These are phyloP conservation scores for Neurospora sp. DNA, from an alignment of 495 filamentous ascomycete genomes.

Conservation along the genomic window DNA sequence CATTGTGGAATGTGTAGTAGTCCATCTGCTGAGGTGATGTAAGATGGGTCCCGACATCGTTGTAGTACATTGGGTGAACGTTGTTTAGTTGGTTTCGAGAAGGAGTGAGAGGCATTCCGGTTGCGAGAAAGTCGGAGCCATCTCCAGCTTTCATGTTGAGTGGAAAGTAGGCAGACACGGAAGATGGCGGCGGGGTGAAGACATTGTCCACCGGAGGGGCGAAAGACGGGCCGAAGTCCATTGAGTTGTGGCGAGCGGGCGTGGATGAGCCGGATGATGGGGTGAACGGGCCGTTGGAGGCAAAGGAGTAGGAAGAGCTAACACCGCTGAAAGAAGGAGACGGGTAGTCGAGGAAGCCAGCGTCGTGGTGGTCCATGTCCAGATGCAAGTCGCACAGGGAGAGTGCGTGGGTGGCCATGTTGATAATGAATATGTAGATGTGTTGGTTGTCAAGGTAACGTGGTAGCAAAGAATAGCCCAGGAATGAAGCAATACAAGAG, in stretches of 20 bases:
- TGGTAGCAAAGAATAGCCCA: neutral
- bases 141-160: conserved; percentile 10
- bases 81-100: conserved; percentile 7
- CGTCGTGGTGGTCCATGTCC: conserved; percentile 13
- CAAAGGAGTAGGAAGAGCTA: conserved; percentile 27
- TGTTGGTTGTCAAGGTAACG: neutral
- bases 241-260: conserved; percentile 5
- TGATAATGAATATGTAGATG: neutral
- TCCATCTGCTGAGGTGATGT: conserved; percentile 11
- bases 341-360: conserved; percentile 18
- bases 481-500: neutral
- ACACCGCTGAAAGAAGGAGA: conserved; percentile 14
- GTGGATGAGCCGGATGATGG: conserved; percentile 27
- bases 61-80: neutral
- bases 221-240: conserved; percentile 18
- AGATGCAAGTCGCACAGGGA: conserved; percentile 13
- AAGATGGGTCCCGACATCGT: neutral
- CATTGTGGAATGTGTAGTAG: conserved; percentile 5
- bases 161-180: conserved; percentile 25
- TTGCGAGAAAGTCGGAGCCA: conserved; percentile 10
- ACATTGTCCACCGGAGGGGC: conserved; percentile 6
- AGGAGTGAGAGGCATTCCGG: conserved; percentile 13
- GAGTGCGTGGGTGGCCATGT: conserved; percentile 10
- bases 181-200: conserved; percentile 28
- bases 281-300: conserved; percentile 28